Conservation (phyloP, 2,329 filamentous ascomycete genomes). For the Trichoderma endophyticum region DNA sequence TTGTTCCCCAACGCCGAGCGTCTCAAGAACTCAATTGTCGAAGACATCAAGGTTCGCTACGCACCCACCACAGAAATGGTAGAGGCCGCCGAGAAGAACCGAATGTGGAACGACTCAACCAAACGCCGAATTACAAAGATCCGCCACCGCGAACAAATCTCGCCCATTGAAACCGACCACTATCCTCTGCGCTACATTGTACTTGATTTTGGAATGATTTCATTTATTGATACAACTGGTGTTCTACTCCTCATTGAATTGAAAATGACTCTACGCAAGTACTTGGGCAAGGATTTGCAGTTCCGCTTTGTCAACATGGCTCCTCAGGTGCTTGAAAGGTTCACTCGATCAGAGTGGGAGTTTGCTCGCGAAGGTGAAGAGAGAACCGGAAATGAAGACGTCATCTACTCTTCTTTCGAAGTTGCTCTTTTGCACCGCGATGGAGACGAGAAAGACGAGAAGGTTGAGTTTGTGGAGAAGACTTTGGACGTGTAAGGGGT, state of each 20-base stretch:
- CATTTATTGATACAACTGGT: constrained; percentile 53
- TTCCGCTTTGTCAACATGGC: constrained; percentile 49
- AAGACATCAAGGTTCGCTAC: constrained; percentile 43
- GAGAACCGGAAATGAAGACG: constrained; percentile 21
- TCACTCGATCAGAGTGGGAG: constrained; percentile 38
- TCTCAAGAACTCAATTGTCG: constrained; percentile 47
- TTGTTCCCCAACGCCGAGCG: constrained; percentile 61
- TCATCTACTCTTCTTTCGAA: constrained; percentile 24
- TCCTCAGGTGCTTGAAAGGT: constrained; percentile 39
- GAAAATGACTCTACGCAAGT: constrained; percentile 46
- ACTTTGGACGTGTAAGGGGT: constrained; percentile 6
- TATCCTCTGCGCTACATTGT: constrained; percentile 47
- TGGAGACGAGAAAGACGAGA: constrained; percentile 21
- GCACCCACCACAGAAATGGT: constrained; percentile 42
- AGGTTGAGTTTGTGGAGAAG: constrained; percentile 15
- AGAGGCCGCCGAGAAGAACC: constrained; percentile 37
- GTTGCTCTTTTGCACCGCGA: constrained; percentile 22
- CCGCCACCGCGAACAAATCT: constrained; percentile 38
- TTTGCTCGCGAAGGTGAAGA: constrained; percentile 31
- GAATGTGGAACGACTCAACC: constrained; percentile 54
- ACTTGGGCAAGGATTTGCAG: constrained; percentile 44
- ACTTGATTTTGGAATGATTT: constrained; percentile 50
- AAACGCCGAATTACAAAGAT: constrained; percentile 46
- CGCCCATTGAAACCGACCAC: constrained; percentile 30
- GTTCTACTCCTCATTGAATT: constrained; percentile 48